Percentiles rank a stretch among this genome's conserved stretches.
phyloP scores from a whole-genome alignment of 371 early-diverging fungal genomes.

The Mortierella sp. region DNA sequence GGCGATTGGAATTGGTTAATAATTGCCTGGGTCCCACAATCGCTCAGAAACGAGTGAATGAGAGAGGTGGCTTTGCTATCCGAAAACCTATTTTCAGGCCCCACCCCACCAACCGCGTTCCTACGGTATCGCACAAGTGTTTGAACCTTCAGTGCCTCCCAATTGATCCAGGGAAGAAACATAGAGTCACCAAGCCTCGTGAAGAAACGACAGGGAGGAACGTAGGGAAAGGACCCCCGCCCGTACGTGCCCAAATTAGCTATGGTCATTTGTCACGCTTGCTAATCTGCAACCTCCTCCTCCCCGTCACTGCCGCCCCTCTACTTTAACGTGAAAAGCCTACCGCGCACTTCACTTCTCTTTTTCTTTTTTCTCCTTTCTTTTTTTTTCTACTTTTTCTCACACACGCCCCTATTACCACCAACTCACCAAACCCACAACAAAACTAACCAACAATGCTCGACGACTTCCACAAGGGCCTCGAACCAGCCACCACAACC shows the following conservation, averaged over 20 bases:
- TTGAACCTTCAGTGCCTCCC: not conserved
- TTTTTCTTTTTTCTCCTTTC: not conserved
- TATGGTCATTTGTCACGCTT: not conserved
- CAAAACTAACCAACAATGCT: constrained; percentile 31
- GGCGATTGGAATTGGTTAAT: not conserved
- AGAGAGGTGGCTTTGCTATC: not conserved
- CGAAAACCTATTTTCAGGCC: not conserved
- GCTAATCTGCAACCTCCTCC: not conserved
- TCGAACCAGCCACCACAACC: constrained; percentile 66
- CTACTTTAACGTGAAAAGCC: not conserved
- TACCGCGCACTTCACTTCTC: constrained; percentile 4
- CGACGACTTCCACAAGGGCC: constrained; percentile 78
- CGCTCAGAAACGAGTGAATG: not conserved
- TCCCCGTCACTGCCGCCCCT: too few species aligned
- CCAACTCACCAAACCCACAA: not conserved
- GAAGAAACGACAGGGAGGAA: not conserved
- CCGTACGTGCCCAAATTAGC: not conserved
- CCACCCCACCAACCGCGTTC: not conserved
- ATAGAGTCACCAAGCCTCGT: not conserved
- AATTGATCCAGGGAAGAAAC: not conserved
- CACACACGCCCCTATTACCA: not conserved
- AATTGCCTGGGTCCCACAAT: not conserved
- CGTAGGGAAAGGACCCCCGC: not conserved
- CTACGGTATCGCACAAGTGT: not conserved
- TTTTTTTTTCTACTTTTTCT: not conserved